These are phyloP conservation scores for Pouteria glomerata DNA, from an alignment of 148 eudicot species.

Conservation along the genomic window DNA sequence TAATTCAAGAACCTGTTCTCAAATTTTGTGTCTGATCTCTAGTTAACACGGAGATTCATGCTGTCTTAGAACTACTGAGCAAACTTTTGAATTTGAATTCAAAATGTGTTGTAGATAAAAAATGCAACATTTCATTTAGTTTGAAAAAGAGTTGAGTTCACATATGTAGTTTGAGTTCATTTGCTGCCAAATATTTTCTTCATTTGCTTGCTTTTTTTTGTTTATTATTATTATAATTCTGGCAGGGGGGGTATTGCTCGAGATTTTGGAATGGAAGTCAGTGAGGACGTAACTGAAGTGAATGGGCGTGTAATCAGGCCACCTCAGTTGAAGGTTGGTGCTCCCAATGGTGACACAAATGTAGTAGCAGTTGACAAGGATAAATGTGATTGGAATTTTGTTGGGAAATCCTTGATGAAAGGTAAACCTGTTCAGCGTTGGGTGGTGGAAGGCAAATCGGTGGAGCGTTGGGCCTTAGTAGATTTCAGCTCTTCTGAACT, in stretches of 20 bases:
- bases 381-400: constrained; percentile 56
- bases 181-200: no score
- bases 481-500: constrained; percentile 26
- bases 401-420: constrained; percentile 30
- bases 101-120: no score
- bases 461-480: constrained; percentile 48
- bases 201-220: no score
- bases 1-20: no score
- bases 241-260: constrained; percentile 26
- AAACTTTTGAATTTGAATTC: no score
- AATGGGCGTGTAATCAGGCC: constrained; percentile 41
- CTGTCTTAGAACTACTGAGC: no score
- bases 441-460: constrained; percentile 44
- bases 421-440: constrained; percentile 39
- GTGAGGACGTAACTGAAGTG: constrained; percentile 38
- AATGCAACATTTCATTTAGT: no score
- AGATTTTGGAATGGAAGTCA: constrained; percentile 37
- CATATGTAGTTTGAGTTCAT: no score
- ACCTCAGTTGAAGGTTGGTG: constrained; percentile 40
- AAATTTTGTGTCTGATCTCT: no score
- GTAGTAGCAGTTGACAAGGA: constrained; percentile 25
- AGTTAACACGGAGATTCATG: no score
- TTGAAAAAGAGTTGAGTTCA: no score
- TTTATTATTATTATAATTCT: background rate
- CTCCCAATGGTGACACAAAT: constrained; percentile 6